Base-by-base conservation (phyloP, 768 basidiomycete species). In the Ramaria rubella region DNA sequence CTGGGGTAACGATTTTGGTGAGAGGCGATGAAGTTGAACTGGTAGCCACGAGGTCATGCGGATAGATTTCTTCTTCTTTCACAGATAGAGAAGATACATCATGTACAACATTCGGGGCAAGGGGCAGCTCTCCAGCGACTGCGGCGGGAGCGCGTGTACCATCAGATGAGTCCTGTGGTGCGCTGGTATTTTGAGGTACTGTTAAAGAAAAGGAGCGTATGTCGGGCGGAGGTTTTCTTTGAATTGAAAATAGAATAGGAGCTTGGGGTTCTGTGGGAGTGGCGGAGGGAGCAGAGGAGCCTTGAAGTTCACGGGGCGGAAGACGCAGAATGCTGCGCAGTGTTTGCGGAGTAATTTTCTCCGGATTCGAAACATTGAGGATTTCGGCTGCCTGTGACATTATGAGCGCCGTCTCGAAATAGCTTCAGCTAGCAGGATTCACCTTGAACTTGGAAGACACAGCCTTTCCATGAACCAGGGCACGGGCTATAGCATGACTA, bases 251-350 rank as follows among this genome's bases (percentile, higher is more conserved):
- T 3, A 31, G 29, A 31, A 33, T 36, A 17, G 49, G 30, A 34
- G 29, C 29, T 2, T 34, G 24, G 15, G n/a, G 15, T 11, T 19
- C 31, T 51, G 31, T 11, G 11, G 29, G 44, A 21, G 7, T 5
- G 14, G 44, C 11, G 6, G 43, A 15, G 17, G 30, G 45, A 23
- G 12, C 4, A 42, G 40, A 12, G 21, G 36, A 2, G n/a, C 21
- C 31, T 54, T 43, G 52, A 23, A n/a, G 24, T 43, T 48, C 42
- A 48, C 55, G 55, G 31, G 55, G 55, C 26, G 55, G 55, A 4
- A 56, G 42, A 19, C 27, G 21, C 19, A 56, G 46, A 27, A 12
- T n/a, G 21, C 27, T 48, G 1, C 55, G 55, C 19, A 56, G 7
- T n/a, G 42, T 27, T 49, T 48, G 29, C 6, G 48, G 44, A 34